Percentiles rank a stretch among this genome's conserved stretches.
These are phyloP conservation scores for Actinidia polygama DNA, from an alignment of 179 eudicot genomes.

Conservation along the genomic window DNA sequence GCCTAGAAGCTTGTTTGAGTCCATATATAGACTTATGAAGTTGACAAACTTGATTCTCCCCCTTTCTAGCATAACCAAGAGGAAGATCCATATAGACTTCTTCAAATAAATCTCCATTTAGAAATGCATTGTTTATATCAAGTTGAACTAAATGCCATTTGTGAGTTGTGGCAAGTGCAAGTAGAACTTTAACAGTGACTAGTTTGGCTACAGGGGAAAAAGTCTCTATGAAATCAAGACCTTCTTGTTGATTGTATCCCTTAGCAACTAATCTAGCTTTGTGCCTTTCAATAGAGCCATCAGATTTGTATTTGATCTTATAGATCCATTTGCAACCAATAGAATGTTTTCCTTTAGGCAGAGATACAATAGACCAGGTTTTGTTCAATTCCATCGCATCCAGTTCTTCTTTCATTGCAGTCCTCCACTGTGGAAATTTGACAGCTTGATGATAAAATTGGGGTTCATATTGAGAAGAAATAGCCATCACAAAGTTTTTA, in stretches of 20 bases:
- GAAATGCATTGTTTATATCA: too few species aligned
- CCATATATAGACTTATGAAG: too few species aligned
- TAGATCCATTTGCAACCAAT: not conserved
- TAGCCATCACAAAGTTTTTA: not conserved
- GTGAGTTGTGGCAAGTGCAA: not conserved
- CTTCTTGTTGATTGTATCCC: not conserved
- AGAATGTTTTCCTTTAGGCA: not conserved
- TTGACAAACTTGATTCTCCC: too few species aligned
- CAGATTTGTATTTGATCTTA: not conserved
- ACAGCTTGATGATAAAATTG: constrained; percentile 2
- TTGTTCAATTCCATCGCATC: not conserved
- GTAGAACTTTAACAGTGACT: not conserved
- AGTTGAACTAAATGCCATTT: not conserved
- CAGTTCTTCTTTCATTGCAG: not conserved
- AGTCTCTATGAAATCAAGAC: not conserved
- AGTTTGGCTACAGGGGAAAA: not conserved
- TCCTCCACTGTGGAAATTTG: not conserved
- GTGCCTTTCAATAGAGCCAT: not conserved
- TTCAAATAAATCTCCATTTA: too few species aligned
- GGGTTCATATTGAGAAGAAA: not conserved
- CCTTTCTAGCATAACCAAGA: too few species aligned
- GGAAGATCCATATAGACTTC: too few species aligned
- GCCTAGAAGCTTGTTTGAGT: too few species aligned
- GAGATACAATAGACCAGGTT: not conserved
- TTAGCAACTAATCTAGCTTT: too few species aligned